Evolutionary conservation across 129 eudicot genomes (phyloP).

Genomic region (Pseudognaphalium luteoalbum): DNA sequence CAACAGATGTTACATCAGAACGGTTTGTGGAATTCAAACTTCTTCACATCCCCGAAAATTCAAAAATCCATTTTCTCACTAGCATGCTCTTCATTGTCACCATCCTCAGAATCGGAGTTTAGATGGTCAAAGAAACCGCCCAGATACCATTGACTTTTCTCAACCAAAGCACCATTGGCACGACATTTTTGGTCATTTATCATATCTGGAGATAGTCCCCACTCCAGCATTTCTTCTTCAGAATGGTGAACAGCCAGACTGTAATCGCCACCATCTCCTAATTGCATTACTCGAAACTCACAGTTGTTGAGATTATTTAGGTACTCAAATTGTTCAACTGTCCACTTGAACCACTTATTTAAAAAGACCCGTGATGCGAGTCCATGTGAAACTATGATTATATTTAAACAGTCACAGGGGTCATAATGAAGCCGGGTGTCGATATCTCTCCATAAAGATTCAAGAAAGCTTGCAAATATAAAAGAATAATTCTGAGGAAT

Average conservation of each 20-base stretch:
- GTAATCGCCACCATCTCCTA: constrained; percentile 69
- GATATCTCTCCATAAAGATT: constrained; percentile 16
- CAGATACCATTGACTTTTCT: constrained; percentile 55
- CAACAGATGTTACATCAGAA: background rate
- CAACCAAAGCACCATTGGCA: constrained; percentile 46
- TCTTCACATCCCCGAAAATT: background rate
- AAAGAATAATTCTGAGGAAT: background rate
- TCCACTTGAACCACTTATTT: constrained; percentile 91
- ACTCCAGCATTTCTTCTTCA: constrained; percentile 52
- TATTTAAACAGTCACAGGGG: constrained; percentile 51
- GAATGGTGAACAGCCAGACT: constrained; percentile 70
- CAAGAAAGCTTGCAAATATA: constrained; percentile 13
- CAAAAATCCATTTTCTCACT: background rate
- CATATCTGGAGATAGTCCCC: constrained; percentile 81
- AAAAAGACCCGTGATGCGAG: constrained; percentile 65
- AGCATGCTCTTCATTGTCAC: constrained; percentile 11
- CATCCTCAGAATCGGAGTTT: constrained; percentile 35
- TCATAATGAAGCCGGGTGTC: constrained; percentile 20
- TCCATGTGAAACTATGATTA: constrained; percentile 67
- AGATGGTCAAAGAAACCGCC: constrained; percentile 58
- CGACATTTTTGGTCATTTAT: constrained; percentile 62
- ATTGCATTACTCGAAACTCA: constrained; percentile 72
- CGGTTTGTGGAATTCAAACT: background rate
- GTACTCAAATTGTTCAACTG: constrained; percentile 71
- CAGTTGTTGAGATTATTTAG: constrained; percentile 60